Evolutionary conservation across 345 rosid genomes (phyloP).

Genomic region (Acer saccharum): DNA sequence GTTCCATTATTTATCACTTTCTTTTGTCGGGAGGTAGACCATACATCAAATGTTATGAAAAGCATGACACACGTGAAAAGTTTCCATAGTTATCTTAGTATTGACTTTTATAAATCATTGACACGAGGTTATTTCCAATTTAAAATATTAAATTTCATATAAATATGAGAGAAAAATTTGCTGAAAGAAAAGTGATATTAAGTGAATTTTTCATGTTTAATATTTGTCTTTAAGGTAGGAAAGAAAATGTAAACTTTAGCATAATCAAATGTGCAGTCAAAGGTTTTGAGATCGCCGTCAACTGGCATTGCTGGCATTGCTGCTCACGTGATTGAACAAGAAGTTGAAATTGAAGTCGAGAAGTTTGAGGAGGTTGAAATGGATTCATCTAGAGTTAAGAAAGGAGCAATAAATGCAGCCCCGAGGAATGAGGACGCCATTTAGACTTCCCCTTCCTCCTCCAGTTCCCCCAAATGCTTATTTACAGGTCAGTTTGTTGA

Average conservation of each 20-base stretch:
- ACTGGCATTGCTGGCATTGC: constrained; percentile 53
- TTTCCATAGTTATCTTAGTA: neutral
- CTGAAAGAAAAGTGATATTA: neutral
- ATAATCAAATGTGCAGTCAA: constrained; percentile 30
- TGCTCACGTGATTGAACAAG: constrained; percentile 54
- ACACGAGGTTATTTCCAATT: neutral
- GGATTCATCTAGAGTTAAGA: neutral
- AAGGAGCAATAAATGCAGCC: constrained; percentile 15
- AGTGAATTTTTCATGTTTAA: neutral
- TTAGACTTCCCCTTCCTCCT: constrained; percentile 42
- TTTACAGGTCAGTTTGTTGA: constrained; percentile 37
- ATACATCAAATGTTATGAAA: neutral
- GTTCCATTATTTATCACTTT: neutral
- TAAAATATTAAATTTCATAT: too few relatives aligned
- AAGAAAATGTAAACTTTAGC: neutral
- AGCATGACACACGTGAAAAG: neutral
- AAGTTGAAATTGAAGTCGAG: constrained; percentile 54
- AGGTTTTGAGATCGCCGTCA: constrained; percentile 46
- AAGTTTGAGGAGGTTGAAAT: constrained; percentile 42
- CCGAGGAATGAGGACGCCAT: constrained; percentile 38
- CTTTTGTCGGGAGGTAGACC: too few relatives aligned
- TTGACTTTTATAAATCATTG: neutral
- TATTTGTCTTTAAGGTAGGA: neutral
- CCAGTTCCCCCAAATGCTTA: constrained; percentile 51
- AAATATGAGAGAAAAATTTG: neutral